Conservation (phyloP, 2,329 filamentous ascomycete genomes). For the Apiospora koreana region DNA sequence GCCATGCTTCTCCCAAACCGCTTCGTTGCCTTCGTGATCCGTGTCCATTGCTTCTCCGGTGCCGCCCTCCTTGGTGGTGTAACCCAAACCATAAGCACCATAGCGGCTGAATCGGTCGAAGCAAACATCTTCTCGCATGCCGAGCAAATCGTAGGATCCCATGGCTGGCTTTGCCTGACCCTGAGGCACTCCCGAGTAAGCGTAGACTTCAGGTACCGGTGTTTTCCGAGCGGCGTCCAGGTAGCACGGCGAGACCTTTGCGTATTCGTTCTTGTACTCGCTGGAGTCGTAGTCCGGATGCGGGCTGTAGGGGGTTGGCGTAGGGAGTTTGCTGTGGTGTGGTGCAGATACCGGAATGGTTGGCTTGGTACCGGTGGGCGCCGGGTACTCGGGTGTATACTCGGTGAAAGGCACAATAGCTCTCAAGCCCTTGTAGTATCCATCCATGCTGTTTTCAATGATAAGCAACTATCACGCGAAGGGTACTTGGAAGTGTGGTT, state of each 20-base stretch:
- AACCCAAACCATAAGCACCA: slow-evolving; percentile 85
- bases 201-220: slow-evolving; percentile 63
- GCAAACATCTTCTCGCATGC: slow-evolving; percentile 75
- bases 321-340: slow-evolving; percentile 42
- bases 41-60: slow-evolving; percentile 70
- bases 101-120: slow-evolving; percentile 86
- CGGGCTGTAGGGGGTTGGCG: slow-evolving; percentile 61
- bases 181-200: slow-evolving; percentile 69
- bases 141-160: slow-evolving; percentile 75
- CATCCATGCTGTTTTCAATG: slow-evolving; percentile 61
- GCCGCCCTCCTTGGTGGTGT: slow-evolving; percentile 72
- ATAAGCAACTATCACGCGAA: slow-evolving; percentile 17
- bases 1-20: slow-evolving; percentile 55
- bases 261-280: slow-evolving; percentile 54
- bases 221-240: slow-evolving; percentile 61
- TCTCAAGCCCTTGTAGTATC: slow-evolving; percentile 79
- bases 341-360: slow-evolving; percentile 22
- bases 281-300: slow-evolving; percentile 65
- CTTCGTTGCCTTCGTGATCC: slow-evolving; percentile 67
- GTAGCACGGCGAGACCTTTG: slow-evolving; percentile 61
- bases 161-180: slow-evolving; percentile 78
- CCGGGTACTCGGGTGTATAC: slow-evolving; percentile 75
- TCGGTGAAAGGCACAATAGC: slow-evolving; percentile 63
- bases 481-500: not conserved
- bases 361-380: slow-evolving; percentile 19